Percentiles rank a stretch among this genome's conserved stretches.
Evolutionary conservation across 169 alveolate genomes (phyloP).

Genomic region (Cryptosporidium sp.): DNA sequence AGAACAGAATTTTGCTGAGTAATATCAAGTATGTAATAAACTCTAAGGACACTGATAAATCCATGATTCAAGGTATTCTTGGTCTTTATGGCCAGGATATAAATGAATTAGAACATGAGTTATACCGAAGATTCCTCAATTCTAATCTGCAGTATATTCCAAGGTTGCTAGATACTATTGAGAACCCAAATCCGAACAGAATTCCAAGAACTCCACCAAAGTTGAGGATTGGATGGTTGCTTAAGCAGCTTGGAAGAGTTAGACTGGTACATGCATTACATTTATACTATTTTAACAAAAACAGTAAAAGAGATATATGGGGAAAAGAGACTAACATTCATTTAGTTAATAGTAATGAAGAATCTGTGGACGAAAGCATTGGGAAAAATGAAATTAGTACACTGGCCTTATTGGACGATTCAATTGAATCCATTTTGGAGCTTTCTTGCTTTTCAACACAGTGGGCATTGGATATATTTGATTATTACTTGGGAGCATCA

Average conservation of each 20-base stretch:
- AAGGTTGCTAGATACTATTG: constrained; percentile 30
- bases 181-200: constrained; percentile 44
- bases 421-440: constrained; percentile 49
- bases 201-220: constrained; percentile 64
- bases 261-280: constrained; percentile 35
- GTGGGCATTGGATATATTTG: constrained; percentile 73
- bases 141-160: constrained; percentile 26
- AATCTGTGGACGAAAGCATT: not conserved
- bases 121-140: constrained; percentile 15
- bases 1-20: constrained; percentile 29
- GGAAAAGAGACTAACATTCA: not conserved
- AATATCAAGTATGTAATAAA: constrained; percentile 34
- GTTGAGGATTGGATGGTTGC: constrained; percentile 69
- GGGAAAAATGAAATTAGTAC: constrained; percentile 16
- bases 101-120: constrained; percentile 4
- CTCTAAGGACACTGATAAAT: not conserved
- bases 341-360: not conserved
- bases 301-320: not conserved
- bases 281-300: constrained; percentile 8
- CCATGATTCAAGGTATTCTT: not conserved
- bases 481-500: constrained; percentile 69
- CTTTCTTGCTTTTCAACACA: constrained; percentile 65
- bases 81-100: not conserved
- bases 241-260: constrained; percentile 57
- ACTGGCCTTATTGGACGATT: constrained; percentile 37